Evolutionary conservation across 2,329 filamentous ascomycete genomes (phyloP).

Genomic region (Eurotiales sp.): DNA sequence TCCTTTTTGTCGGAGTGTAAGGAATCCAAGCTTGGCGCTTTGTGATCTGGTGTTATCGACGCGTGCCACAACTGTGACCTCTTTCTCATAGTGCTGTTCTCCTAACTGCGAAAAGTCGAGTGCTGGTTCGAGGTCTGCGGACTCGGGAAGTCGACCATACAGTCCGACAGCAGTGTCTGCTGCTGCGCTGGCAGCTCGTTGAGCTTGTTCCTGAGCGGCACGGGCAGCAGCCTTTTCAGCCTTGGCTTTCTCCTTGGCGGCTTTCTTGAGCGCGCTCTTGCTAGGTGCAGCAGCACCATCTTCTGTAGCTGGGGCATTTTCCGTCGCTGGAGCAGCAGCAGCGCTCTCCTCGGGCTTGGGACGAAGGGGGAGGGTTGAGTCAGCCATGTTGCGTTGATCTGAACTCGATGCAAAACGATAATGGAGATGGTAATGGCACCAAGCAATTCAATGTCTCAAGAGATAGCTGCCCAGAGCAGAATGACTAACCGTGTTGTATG

Average conservation of each 20-base stretch:
- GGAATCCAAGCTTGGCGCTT: slow-evolving; percentile 84
- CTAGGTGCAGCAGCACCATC: slow-evolving; percentile 52
- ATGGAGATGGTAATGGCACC: neutral
- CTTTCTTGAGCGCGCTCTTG: slow-evolving; percentile 82
- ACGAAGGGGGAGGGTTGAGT: slow-evolving; percentile 37
- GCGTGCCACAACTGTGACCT: slow-evolving; percentile 72
- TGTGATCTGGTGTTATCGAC: slow-evolving; percentile 86
- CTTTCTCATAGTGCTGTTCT: slow-evolving; percentile 64
- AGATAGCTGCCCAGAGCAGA: neutral
- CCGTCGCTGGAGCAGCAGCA: slow-evolving; percentile 19
- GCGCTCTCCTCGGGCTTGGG: slow-evolving; percentile 35
- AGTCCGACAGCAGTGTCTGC: slow-evolving; percentile 63
- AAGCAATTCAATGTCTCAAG: neutral
- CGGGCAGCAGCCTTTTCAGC: slow-evolving; percentile 68
- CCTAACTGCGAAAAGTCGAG: slow-evolving; percentile 52
- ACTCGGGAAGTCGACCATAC: slow-evolving; percentile 68
- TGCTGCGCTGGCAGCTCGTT: slow-evolving; percentile 62
- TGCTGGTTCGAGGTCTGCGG: slow-evolving; percentile 58
- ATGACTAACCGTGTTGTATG: neutral
- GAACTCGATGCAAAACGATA: neutral
- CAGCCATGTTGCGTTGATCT: slow-evolving; percentile 27
- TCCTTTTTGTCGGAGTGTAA: slow-evolving; percentile 76
- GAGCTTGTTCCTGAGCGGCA: slow-evolving; percentile 71
- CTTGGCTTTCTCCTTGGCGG: slow-evolving; percentile 86
- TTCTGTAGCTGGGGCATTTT: slow-evolving; percentile 27